Evolutionary conservation across 148 eudicot species (phyloP).

Genomic region (Linanthus parryae): DNA sequence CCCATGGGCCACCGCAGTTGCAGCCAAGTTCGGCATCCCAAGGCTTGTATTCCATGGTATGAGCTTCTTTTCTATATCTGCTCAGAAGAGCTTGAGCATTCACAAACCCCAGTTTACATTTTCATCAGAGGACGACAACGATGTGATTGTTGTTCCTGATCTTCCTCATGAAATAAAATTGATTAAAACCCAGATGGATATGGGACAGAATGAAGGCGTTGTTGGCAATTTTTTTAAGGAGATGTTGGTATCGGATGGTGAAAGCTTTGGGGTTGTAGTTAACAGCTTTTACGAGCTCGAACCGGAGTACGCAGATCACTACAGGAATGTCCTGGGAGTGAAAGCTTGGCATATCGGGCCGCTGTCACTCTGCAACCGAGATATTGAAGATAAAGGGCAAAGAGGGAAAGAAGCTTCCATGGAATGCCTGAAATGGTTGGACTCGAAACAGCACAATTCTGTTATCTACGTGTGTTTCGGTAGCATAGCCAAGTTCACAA

Average conservation of each 20-base stretch:
- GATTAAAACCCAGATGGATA: conserved; percentile 21
- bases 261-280: conserved; percentile 26
- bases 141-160: conserved; percentile 28
- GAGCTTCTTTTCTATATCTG: conserved; percentile 18
- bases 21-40: conserved; percentile 28
- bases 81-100: conserved; percentile 12
- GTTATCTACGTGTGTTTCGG: conserved; percentile 30
- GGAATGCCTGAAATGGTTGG: conserved; percentile 23
- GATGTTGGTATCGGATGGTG: conserved; percentile 18
- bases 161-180: conserved; percentile 27
- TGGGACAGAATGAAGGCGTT: conserved; percentile 33
- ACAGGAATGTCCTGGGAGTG: conserved; percentile 11
- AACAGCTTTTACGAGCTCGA: conserved; percentile 34
- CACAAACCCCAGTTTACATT: conserved; percentile 18
- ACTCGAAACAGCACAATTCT: conserved; percentile 17
- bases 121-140: conserved; percentile 18
- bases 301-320: conserved; percentile 16
- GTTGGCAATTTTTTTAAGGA: conserved; percentile 32
- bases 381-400: conserved; percentile 22
- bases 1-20: conserved; percentile 33
- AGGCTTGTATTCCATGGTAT: conserved; percentile 32
- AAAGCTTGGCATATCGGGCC: conserved; percentile 30
- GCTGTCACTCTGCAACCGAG: conserved; percentile 12
- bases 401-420: conserved; percentile 12
- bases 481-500: conserved; percentile 6